phyloP scores from a whole-genome alignment of 805 yeast species.

The Starmerella sirachaensis region DNA sequence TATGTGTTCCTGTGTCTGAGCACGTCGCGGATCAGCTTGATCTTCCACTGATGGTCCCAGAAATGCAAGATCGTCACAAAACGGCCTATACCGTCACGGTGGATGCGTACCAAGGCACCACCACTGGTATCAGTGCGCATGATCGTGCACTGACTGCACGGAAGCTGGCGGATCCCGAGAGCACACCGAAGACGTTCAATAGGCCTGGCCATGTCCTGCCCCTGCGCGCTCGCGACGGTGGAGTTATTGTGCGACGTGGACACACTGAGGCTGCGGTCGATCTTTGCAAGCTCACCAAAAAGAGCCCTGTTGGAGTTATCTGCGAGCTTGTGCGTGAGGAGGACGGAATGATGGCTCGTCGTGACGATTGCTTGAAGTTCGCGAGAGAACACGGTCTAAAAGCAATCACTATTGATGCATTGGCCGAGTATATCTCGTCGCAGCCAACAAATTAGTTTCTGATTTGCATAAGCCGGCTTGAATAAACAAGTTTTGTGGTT shows the following conservation, averaged over 20 bases:
- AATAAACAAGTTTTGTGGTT: too few relatives aligned
- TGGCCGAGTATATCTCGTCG: conserved; percentile 40
- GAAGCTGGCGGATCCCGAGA: conserved; percentile 48
- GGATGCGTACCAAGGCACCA: conserved; percentile 76
- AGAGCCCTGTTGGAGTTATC: conserved; percentile 79
- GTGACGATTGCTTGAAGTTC: conserved; percentile 71
- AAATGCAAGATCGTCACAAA: conserved; percentile 72
- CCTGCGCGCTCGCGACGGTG: conserved; percentile 77
- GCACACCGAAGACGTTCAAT: conserved; percentile 55
- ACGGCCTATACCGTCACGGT: conserved; percentile 94
- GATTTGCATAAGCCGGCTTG: too few relatives aligned
- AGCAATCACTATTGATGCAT: conserved; percentile 65
- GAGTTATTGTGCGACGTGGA: conserved; percentile 71
- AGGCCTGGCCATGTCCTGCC: conserved; percentile 95
- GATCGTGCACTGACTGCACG: conserved; percentile 80
- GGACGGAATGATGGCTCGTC: conserved; percentile 92
- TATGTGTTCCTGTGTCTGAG: conserved; percentile 77
- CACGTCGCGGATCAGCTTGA: conserved; percentile 69
- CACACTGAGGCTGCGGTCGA: conserved; percentile 98
- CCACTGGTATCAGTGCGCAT: conserved; percentile 92
- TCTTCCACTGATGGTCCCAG: conserved; percentile 63
- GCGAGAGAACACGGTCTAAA: conserved; percentile 50
- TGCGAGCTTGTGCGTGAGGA: conserved; percentile 88
- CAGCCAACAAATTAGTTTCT: too few relatives aligned
- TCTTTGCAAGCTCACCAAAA: conserved; percentile 60